Conservation (phyloP, 257 asterid species). For the Primulina tabacum region DNA sequence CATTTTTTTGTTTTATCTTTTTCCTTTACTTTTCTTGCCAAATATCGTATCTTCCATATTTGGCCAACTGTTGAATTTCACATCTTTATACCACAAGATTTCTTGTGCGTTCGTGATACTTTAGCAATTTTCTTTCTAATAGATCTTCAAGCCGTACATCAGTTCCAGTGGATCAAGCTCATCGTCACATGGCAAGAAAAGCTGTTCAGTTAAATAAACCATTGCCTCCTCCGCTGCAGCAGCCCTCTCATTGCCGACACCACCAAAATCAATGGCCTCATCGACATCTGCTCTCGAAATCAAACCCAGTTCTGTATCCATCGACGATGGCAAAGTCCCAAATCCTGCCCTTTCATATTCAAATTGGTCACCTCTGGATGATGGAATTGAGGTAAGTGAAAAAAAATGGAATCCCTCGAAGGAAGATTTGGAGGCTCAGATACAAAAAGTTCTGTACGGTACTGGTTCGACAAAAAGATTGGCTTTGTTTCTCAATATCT, state of each 20-base stretch:
- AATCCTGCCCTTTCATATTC: constrained; percentile 10
- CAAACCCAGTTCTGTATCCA: constrained; percentile 24
- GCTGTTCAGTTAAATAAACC: constrained; percentile 38
- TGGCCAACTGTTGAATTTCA: constrained; percentile 9
- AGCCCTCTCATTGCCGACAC: constrained; percentile 21
- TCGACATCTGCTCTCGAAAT: constrained; percentile 26
- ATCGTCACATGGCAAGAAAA: constrained; percentile 42
- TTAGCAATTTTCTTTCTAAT: constrained; percentile 32
- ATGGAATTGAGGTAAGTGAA: constrained; percentile 35
- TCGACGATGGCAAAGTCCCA: constrained; percentile 12
- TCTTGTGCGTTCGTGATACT: constrained; percentile 26
- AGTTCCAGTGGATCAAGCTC: constrained; percentile 28
- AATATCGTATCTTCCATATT: constrained; percentile 1
- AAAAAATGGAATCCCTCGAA: constrained; percentile 24
- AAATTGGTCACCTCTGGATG: constrained; percentile 66
- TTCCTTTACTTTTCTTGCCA: background rate
- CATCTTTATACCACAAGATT: constrained; percentile 26
- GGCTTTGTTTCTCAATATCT: constrained; percentile 48
- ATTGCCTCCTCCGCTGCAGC: constrained; percentile 25
- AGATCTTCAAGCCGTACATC: constrained; percentile 43
- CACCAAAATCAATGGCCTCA: constrained; percentile 25
- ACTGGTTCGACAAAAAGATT: constrained; percentile 38
- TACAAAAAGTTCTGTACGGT: constrained; percentile 47
- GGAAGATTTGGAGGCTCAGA: constrained; percentile 44
- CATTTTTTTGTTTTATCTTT: background rate